Evolutionary conservation across 1,284 basidiomycete species (phyloP), one percentile per base, ranked within the genome.

Genomic region (Stereum hirsutum): DNA sequence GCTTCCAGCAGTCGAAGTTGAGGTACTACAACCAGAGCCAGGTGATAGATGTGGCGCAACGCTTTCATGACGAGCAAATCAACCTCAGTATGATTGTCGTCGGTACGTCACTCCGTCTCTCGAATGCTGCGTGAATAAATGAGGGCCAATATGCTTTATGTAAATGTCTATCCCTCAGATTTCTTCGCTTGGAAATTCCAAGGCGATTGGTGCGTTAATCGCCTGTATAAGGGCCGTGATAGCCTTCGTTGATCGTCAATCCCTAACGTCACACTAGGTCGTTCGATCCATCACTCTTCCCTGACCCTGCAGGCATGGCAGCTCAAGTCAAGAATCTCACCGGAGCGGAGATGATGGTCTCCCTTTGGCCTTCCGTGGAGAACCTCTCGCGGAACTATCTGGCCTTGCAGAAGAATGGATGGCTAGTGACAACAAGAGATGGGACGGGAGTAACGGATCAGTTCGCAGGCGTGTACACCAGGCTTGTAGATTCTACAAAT

Each of bases 341-440:
- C 5, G 65, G 65, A 2, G 65, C 65, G n/a, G 63, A 68, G 46
- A 60, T 68, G 58, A 68, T 68, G 65, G 65, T 66, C 7, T 66
- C 65, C 10, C 52, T 68, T 24, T 68, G 65, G 65, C 65, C 65
- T 1, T 64, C 63, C 43, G 64, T 66, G 14, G 65, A 68, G 47
- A 64, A 67, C 45, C 49, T 62, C 14, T 66, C 64, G 2, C 58
- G 53, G 28, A 66, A 66, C 41, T 66, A 66, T 43, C 46, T 62
- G 10, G 47, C 54, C 7, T 43, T 67, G 35, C 64, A 66, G 43
- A 44, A 57, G 42, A 47, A 61, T 30, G 64, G 65, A 1, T 48
- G 66, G 23, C 46, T 68, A 6, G 65, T 60, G 6, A 63, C 63
- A 7, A 66, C 64, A 14, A 52, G 64, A 33, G 65, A 66, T 48